Conservation (phyloP, 2,329 filamentous ascomycete species). For the Didymella lethalis region DNA sequence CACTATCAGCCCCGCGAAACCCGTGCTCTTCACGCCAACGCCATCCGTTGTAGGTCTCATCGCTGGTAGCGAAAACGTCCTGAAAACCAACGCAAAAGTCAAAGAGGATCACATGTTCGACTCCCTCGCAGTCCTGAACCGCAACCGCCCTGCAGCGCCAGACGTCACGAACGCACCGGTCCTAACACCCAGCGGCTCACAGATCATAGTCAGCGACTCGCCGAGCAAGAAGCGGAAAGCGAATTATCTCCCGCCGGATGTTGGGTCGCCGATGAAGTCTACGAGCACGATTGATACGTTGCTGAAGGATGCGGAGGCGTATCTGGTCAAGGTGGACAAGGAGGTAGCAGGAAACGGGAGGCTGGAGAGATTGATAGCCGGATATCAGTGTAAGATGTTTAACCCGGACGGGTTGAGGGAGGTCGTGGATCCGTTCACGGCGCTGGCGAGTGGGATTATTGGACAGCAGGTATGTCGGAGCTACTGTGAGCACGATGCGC, state of each 20-base stretch:
- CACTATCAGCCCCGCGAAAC: conserved; percentile 27
- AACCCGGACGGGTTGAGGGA: conserved; percentile 83
- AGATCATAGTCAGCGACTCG: conserved; percentile 61
- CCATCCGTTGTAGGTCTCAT: conserved; percentile 60
- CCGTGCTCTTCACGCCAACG: conserved; percentile 53
- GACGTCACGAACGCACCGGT: conserved; percentile 73
- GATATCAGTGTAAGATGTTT: conserved; percentile 80
- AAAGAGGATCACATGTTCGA: conserved; percentile 38
- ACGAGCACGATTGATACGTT: conserved; percentile 69
- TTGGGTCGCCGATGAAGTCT: conserved; percentile 12
- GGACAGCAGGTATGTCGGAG: conserved; percentile 72
- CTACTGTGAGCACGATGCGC: background rate
- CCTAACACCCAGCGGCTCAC: conserved; percentile 74
- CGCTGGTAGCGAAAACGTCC: conserved; percentile 42
- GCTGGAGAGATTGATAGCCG: conserved; percentile 67
- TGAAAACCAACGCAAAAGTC: background rate
- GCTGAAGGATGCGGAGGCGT: conserved; percentile 75
- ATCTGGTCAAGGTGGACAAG: conserved; percentile 79
- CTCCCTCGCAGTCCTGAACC: conserved; percentile 39
- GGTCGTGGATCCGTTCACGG: conserved; percentile 85
- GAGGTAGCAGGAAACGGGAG: conserved; percentile 58
- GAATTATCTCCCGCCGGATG: conserved; percentile 5
- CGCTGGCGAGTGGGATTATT: conserved; percentile 85
- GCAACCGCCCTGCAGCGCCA: conserved; percentile 68
- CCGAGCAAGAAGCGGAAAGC: conserved; percentile 26